Base-by-base conservation (phyloP, 306 rosid genomes). In the Rubus idaeus region DNA sequence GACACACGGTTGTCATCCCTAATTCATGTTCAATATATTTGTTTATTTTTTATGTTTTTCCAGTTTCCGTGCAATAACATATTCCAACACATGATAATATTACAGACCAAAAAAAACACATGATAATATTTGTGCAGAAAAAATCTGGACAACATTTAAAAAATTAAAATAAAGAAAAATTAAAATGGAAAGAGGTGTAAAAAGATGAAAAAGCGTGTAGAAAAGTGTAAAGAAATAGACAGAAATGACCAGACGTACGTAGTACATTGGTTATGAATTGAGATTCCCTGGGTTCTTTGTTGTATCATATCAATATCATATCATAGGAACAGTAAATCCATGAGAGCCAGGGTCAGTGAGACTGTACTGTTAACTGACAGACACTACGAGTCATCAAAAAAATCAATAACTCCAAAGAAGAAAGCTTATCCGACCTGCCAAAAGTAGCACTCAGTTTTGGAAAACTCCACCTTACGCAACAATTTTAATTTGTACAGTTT, bases 241-340 rank as follows among this genome's bases (percentile, higher is more conserved):
- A 40, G 89, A 83, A 67, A 64, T 75, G 89, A 88, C 86, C 74
- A 83, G 80, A 75, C 86, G 35, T 30, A 12, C 67, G 8, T 39
- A 26, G 72, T 72, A 72, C 78, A 41, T 41, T 71, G 53, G 67
- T 21, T n/a, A 16, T 52, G 47, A 52, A 47, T n/a, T 30, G 61
- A 56, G 77, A 72, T 73, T 79, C 78, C 82, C 71, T 40, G 68
- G 17, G 4, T 50, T 37, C 45, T 10, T 5, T 11, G 42, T 46
- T 39, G 69, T 8, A 64, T 64, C 26, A 64, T 37, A 37, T 37
- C 47, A 64, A 37, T 42, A 61, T 61, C 67, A 61, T 11, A 39
- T 64, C 70, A 64, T 8, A 16, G 1, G 49, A 16, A 64, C 70
- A 64, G 70, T 39, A 39, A 64, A 64, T n/a, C 44, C 70, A 64